Evolutionary conservation across 805 yeast genomes (phyloP), one percentile per base, ranked within the genome.

Genomic region (Nakazawaea anatomiae): DNA sequence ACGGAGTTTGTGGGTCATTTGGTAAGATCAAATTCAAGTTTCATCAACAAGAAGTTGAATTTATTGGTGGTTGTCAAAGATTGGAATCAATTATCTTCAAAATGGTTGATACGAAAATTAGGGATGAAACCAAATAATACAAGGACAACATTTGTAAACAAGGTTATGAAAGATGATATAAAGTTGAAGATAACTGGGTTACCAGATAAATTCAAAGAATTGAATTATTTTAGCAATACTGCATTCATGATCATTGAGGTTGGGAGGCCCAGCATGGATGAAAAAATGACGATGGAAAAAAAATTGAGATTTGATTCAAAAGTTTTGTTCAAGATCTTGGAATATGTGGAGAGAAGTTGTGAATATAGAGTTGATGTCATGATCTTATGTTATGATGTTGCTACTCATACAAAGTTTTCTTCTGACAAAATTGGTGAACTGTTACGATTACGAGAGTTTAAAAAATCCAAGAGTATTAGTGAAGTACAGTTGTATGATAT

Each of bases 231-330:
- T 56, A 59, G 65, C 30, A 62, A 65, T 27, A 61, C 76, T 5
- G 68, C 75, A 1, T 71, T 77, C 48, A 49, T 83, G 5, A 54
- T 83, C 4, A 69, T 81, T 57, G 83, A 80, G 55, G 71, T 82
- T 55, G 87, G 87, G 3, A 57, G 74, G 28, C 57, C 67, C 2
- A 58, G 62, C 25, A 48, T 56, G 46, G 1, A 39, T 54, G 4
- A 39, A 35, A 7, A 12, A 28, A 35, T 6, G 14, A 11, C 18
- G 2, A 29, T 42, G 10, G 36, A 43, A 3, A 36, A 52, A 10
- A 54, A 57, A 18, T 47, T 60, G 30, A 31, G 44, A 5, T 48
- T 46, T 12, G 59, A 59, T 46, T 36, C 51, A 4, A 54, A 50
- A 31, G 64, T 62, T 8, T 34, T 62, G 6, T 25, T 38, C 5